These are phyloP conservation scores for Fistulina hepatica DNA, from an alignment of 1,284 basidiomycete genomes.

Conservation along the genomic window DNA sequence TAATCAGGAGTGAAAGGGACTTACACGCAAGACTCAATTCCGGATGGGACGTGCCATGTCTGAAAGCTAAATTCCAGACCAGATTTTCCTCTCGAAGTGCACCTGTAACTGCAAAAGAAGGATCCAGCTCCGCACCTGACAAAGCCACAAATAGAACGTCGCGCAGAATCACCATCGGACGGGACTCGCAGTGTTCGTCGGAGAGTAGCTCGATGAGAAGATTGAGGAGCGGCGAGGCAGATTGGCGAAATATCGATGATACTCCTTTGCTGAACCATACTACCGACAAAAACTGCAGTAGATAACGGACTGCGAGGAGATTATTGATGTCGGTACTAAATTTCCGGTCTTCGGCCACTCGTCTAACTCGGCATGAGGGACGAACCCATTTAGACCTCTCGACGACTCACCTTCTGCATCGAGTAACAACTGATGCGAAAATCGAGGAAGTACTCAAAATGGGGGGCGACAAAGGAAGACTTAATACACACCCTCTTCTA, in stretches of 20 bases:
- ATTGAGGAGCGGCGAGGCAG: too few species aligned
- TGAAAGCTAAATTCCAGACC: not conserved
- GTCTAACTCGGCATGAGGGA: slow-evolving; percentile 9
- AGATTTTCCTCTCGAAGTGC: not conserved
- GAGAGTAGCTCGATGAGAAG: too few species aligned
- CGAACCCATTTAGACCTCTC: not conserved
- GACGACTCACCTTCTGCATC: slow-evolving; percentile 6
- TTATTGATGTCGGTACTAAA: slow-evolving; percentile 5
- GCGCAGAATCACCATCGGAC: too few species aligned
- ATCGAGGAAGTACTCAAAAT: not conserved
- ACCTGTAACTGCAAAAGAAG: not conserved
- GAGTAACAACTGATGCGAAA: slow-evolving; percentile 5
- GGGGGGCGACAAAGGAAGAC: not conserved
- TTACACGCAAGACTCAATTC: not conserved
- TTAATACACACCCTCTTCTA: slow-evolving; percentile 21
- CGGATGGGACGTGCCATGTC: not conserved
- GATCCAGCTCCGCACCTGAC: not conserved
- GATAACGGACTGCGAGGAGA: slow-evolving; percentile 8
- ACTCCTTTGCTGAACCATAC: too few species aligned
- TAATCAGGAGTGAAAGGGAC: too few species aligned
- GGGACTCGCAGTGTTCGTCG: too few species aligned
- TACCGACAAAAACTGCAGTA: too few species aligned
- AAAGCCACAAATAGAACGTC: not conserved
- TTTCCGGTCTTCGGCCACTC: slow-evolving; percentile 16
- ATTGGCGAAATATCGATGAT: too few species aligned